phyloP scores from a whole-genome alignment of 2,329 filamentous ascomycete genomes.

The Cladosporium sphaerospermum region DNA sequence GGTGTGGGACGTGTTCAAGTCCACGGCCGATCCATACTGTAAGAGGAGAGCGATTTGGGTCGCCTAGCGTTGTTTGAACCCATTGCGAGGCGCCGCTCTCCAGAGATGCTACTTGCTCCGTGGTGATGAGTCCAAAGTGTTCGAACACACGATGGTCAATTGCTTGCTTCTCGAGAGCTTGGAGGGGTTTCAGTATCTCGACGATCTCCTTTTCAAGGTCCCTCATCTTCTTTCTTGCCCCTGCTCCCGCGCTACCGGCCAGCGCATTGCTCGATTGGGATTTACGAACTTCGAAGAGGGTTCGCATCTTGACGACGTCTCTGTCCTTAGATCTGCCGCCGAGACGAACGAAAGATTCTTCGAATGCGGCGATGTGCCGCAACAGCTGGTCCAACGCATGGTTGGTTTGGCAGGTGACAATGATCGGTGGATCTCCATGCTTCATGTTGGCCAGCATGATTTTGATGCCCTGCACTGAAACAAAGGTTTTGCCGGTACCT shows the following conservation, averaged over 20 bases:
- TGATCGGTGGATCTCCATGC: conserved; percentile 57
- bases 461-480: conserved; percentile 66
- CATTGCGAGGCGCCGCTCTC: conserved; percentile 39
- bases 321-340: conserved; percentile 64
- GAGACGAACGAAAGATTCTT: conserved; percentile 57
- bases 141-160: conserved; percentile 52
- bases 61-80: conserved; percentile 25
- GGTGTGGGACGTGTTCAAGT: conserved; percentile 40
- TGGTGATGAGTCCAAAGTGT: conserved; percentile 48
- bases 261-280: conserved; percentile 29
- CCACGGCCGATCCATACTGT: conserved; percentile 53
- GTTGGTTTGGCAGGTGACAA: conserved; percentile 83
- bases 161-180: conserved; percentile 33
- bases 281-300: conserved; percentile 56
- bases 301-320: conserved; percentile 57
- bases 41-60: conserved; percentile 33
- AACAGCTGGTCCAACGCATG: conserved; percentile 83
- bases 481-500: conserved; percentile 73
- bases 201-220: conserved; percentile 37
- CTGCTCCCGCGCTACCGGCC: conserved; percentile 35
- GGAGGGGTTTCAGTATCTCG: conserved; percentile 40
- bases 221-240: conserved; percentile 38
- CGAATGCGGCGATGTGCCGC: conserved; percentile 55
- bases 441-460: conserved; percentile 56
- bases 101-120: conserved; percentile 59